A percentile compares a stretch with the other conserved stretches of the same genome.
phyloP scores from a whole-genome alignment of 2,329 filamentous ascomycete genomes.

The Monosporascus sp. region DNA sequence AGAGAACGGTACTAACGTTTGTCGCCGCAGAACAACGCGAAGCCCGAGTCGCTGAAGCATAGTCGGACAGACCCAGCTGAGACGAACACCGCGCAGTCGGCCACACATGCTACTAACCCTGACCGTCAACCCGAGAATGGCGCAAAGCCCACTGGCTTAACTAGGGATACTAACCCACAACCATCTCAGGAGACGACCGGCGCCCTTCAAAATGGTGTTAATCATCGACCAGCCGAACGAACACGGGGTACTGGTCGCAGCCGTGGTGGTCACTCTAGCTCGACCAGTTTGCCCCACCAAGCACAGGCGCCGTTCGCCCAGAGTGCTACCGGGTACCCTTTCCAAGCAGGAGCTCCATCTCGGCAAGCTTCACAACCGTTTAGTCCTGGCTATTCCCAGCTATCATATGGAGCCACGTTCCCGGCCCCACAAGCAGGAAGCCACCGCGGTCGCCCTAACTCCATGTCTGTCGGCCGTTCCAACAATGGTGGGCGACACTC shows the following conservation, averaged over 20 bases:
- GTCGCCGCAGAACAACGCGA: not conserved
- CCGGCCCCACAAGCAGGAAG: slow-evolving; percentile 15
- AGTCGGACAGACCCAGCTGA: not conserved
- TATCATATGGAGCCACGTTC: slow-evolving; percentile 18
- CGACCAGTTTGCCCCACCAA: slow-evolving; percentile 22
- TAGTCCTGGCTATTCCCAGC: slow-evolving; percentile 11
- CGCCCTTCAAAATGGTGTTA: slow-evolving; percentile 9
- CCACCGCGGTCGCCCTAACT: slow-evolving; percentile 17
- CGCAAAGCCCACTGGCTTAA: slow-evolving; percentile 11
- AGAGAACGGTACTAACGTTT: slow-evolving; percentile 2
- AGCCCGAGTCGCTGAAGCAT: not conserved
- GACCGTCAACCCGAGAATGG: slow-evolving; percentile 16
- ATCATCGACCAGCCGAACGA: slow-evolving; percentile 31
- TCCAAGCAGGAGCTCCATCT: slow-evolving; percentile 8
- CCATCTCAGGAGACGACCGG: not conserved
- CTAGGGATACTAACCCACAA: slow-evolving; percentile 15
- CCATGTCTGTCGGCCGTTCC: slow-evolving; percentile 14
- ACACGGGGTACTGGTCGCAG: slow-evolving; percentile 40
- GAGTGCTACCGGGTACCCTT: slow-evolving; percentile 13
- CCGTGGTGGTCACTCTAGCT: slow-evolving; percentile 30
- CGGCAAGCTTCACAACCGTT: slow-evolving; percentile 14
- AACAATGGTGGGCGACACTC: slow-evolving; percentile 9
- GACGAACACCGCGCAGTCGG: not conserved
- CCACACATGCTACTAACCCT: slow-evolving; percentile 5
- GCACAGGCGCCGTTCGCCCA: slow-evolving; percentile 13